Conservation (phyloP, 2,329 filamentous ascomycete species). For the Didymella pinodella region DNA sequence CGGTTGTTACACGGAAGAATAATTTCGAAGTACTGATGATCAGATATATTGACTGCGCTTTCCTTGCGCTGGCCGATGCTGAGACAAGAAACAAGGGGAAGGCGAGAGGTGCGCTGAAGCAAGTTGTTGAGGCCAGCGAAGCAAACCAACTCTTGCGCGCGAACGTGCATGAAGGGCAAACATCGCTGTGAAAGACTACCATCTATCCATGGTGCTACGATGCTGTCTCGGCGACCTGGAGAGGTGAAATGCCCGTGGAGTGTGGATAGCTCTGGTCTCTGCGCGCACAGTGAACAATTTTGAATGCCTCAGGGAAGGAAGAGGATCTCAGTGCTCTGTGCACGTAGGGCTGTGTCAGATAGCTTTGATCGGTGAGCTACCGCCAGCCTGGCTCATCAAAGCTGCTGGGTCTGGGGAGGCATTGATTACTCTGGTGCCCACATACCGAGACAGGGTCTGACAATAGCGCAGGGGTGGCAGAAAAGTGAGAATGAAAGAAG, state of each 20-base stretch:
- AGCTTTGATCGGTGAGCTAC: neutral
- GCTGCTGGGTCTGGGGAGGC: neutral
- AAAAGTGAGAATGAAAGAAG: neutral
- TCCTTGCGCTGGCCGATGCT: conserved; percentile 28
- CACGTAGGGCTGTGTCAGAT: neutral
- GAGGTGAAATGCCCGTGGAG: neutral
- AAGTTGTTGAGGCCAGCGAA: conserved; percentile 20
- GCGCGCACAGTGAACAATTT: neutral
- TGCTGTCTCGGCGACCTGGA: neutral
- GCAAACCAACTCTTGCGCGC: conserved; percentile 16
- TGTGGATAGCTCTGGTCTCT: neutral
- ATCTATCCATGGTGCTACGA: neutral
- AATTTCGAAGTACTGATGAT: conserved; percentile 16
- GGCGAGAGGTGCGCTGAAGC: conserved; percentile 14
- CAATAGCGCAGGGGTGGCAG: neutral
- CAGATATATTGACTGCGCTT: conserved; percentile 35
- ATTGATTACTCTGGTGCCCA: neutral
- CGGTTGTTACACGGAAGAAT: conserved; percentile 33
- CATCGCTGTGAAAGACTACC: neutral
- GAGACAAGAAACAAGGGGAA: conserved; percentile 39
- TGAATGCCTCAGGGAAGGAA: neutral
- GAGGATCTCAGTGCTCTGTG: neutral
- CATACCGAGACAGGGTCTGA: conserved; percentile 5
- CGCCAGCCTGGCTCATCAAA: neutral
- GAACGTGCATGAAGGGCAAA: conserved; percentile 8